These are phyloP conservation scores for Plasmodium cynomolgi DNA, from an alignment of 169 alveolate species.

Conservation along the genomic window DNA sequence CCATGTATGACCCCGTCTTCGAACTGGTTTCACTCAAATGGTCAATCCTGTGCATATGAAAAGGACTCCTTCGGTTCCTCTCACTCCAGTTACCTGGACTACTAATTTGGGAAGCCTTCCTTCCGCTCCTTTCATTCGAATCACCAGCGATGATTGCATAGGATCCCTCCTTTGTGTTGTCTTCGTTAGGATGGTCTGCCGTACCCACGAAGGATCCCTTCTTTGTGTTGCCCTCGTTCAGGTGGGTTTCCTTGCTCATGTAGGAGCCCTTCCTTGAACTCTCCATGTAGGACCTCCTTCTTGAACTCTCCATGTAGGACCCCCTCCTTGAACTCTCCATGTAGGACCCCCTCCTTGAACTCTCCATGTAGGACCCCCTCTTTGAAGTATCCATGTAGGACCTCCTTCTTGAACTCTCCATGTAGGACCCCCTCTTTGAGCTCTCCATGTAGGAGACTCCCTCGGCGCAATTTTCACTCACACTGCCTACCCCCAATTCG, in stretches of 20 bases:
- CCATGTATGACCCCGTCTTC: neutral
- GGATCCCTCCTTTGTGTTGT: neutral
- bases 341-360: neutral
- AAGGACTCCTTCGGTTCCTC: neutral
- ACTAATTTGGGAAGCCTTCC: neutral
- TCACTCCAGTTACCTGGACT: neutral
- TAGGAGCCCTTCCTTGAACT: neutral
- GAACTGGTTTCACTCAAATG: neutral
- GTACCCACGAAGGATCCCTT: neutral
- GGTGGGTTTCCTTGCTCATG: neutral
- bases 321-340: neutral
- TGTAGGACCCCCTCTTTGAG: neutral
- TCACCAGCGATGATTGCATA: neutral
- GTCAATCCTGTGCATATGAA: neutral
- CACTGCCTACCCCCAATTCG: neutral
- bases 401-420: neutral
- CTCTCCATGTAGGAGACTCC: neutral
- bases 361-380: neutral
- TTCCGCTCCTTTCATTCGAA: neutral
- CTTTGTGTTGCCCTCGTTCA: neutral
- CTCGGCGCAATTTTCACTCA: neutral
- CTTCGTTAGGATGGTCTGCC: neutral
- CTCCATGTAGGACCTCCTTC: neutral
- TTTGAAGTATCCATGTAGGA: neutral
- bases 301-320: neutral